These are phyloP conservation scores for Trichoderma hamatum DNA, from an alignment of 2,329 filamentous ascomycete genomes.

Conservation along the genomic window DNA sequence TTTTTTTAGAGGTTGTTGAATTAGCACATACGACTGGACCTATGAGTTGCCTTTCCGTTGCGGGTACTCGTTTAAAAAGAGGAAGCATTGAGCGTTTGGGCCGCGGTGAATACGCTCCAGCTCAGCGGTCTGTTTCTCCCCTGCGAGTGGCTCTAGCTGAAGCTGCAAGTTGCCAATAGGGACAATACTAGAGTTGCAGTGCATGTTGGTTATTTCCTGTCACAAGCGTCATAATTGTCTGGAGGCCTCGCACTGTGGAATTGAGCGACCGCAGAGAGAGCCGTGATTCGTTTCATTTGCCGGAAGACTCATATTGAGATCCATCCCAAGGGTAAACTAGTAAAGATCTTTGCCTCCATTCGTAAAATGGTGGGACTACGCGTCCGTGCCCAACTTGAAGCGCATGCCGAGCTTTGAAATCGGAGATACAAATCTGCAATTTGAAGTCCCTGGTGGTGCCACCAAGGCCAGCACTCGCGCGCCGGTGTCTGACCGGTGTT, in stretches of 20 bases:
- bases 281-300: not conserved
- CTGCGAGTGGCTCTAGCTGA: not conserved
- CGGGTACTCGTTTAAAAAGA: not conserved
- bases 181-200: not conserved
- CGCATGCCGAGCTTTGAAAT: not conserved
- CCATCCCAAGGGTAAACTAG: not conserved
- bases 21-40: not conserved
- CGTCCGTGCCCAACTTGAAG: not conserved
- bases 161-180: not conserved
- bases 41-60: not conserved
- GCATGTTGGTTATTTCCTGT: not conserved
- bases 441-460: not conserved
- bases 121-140: not conserved
- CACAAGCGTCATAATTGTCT: not conserved
- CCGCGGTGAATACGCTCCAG: not conserved
- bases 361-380: constrained; percentile 7
- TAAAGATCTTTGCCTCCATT: not conserved
- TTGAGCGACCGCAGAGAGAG: not conserved
- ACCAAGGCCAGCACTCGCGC: not conserved
- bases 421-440: constrained; percentile 10
- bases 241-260: constrained; percentile 7
- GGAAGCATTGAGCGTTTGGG: not conserved
- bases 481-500: too few relatives aligned
- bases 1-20: not conserved
- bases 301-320: not conserved